These are phyloP conservation scores for Santalum album DNA, from an alignment of 164 flowering plant species.

Conservation along the genomic window DNA sequence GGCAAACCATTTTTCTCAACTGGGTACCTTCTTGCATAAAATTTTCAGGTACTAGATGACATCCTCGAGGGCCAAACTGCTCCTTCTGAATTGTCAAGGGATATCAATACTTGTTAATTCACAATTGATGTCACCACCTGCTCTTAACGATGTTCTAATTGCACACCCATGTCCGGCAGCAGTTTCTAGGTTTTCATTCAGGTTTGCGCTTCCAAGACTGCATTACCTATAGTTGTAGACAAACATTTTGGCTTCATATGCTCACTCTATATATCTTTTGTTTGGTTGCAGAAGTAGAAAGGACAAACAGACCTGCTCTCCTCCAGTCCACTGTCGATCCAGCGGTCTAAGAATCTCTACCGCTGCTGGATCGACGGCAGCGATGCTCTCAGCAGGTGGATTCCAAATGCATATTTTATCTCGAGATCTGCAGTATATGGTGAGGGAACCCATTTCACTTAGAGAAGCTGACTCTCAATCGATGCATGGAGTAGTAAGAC, in stretches of 20 bases:
- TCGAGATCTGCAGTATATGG: slow-evolving; percentile 82
- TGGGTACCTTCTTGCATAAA: neutral
- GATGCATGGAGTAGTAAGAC: slow-evolving; percentile 58
- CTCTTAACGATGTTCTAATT: slow-evolving; percentile 77
- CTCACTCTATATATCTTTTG: neutral
- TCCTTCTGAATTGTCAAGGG: slow-evolving; percentile 56
- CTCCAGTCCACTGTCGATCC: slow-evolving; percentile 52
- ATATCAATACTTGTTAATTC: slow-evolving; percentile 48
- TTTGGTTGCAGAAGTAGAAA: slow-evolving; percentile 38
- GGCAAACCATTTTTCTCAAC: neutral
- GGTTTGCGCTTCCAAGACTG: slow-evolving; percentile 23
- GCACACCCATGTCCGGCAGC: slow-evolving; percentile 90
- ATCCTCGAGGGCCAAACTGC: slow-evolving; percentile 35
- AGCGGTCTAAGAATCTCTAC: slow-evolving; percentile 90
- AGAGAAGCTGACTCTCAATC: slow-evolving; percentile 22
- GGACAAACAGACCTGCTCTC: slow-evolving; percentile 27
- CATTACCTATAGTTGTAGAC: too few species aligned
- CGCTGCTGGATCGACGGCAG: slow-evolving; percentile 95
- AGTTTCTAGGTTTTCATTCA: slow-evolving; percentile 80
- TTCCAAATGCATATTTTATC: slow-evolving; percentile 58
- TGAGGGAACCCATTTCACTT: slow-evolving; percentile 77
- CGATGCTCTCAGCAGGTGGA: slow-evolving; percentile 94
- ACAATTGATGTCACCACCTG: slow-evolving; percentile 36
- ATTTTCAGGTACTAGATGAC: slow-evolving; percentile 55
- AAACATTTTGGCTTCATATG: neutral